Evolutionary conservation across 225 moss, liverwort and hornwort genomes (phyloP), one percentile per base, ranked within the genome.

Genomic region (Marchantia paleacea): DNA sequence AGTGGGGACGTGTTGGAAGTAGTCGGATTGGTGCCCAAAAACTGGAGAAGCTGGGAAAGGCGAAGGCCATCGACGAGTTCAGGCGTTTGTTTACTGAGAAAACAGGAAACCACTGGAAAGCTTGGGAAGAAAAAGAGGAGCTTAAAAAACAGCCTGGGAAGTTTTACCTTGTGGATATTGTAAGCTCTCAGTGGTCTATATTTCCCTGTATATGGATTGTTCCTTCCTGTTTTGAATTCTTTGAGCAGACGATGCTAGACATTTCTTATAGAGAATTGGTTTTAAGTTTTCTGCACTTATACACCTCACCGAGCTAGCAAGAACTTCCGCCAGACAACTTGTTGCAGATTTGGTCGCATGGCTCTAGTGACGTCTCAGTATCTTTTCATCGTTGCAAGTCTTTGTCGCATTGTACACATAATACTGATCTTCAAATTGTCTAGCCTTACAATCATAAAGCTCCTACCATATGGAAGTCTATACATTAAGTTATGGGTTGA

Each of bases 1-100:
- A 99, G 85, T 99, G 99, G 99, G 99, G 99, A 61, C 94, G 99
- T 54, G 95, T 99, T 69, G 99, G 95, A 77, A 94, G 83, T 53
- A 91, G 84, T 30, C 89, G 78, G 80, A 89, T 97, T 72, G 96
- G 96, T 66, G 81, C 83, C 75, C 86, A 95, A 64, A 99, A 99
- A 82, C 49, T 92, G 61, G 95, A 99, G 87, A 89, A 53, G 61
- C 18, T 95, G 80, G 85, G 89, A 28, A 95, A 92, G 85, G 65
- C 57, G 19, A 87, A 83, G 29, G 93, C 87, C 54, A 87, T 99
- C 10, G 79, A 75, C 73, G 95, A 95, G 86, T 99, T 95, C 70
- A 85, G 91, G 84, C 99, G 92, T 48, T 84, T 99, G 55, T 92
- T 99, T 66, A 72, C 52, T 69, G 99, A 99, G 71, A 99, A 99